Conservation (phyloP, 495 filamentous ascomycete species). For the Cercophora samala region DNA sequence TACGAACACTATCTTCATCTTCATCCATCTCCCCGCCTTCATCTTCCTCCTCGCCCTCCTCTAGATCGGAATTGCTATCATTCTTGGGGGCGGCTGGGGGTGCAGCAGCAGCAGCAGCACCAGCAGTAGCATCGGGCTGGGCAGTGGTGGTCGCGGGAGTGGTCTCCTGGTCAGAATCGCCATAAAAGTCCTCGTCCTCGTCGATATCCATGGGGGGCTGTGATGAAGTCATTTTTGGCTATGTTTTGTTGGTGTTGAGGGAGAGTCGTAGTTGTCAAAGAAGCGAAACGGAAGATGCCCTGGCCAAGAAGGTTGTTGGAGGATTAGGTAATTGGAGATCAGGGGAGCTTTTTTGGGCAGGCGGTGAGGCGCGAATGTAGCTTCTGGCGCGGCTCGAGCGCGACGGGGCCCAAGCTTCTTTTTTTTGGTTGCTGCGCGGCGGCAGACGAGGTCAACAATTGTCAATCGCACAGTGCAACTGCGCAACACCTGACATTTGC, state of each 20-base stretch:
- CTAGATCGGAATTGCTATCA: slow-evolving; percentile 47
- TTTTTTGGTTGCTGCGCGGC: background rate
- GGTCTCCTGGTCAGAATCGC: slow-evolving; percentile 44
- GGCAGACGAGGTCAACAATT: background rate
- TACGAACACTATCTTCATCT: slow-evolving; percentile 51
- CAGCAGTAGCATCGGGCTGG: slow-evolving; percentile 17
- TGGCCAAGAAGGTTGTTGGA: background rate
- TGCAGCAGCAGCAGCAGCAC: slow-evolving; percentile 11
- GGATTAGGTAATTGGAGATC: slow-evolving; percentile 30
- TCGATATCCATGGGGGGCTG: slow-evolving; percentile 58
- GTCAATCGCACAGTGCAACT: background rate
- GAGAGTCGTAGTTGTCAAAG: background rate
- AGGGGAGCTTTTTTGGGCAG: slow-evolving; percentile 23
- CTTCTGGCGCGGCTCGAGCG: slow-evolving; percentile 8
- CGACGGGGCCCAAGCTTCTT: slow-evolving; percentile 21
- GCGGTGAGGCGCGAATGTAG: slow-evolving; percentile 26
- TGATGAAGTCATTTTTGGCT: background rate
- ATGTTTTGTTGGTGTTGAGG: background rate
- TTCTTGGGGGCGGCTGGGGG: slow-evolving; percentile 22
- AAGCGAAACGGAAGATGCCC: background rate
- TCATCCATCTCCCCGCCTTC: slow-evolving; percentile 75
- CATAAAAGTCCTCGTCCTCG: slow-evolving; percentile 70
- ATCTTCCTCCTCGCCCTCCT: slow-evolving; percentile 62
- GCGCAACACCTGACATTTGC: background rate
- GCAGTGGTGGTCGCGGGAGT: slow-evolving; percentile 23